These are phyloP conservation scores for Cryptococcus sp. DNA, from an alignment of 1,284 basidiomycete genomes.

Conservation along the genomic window DNA sequence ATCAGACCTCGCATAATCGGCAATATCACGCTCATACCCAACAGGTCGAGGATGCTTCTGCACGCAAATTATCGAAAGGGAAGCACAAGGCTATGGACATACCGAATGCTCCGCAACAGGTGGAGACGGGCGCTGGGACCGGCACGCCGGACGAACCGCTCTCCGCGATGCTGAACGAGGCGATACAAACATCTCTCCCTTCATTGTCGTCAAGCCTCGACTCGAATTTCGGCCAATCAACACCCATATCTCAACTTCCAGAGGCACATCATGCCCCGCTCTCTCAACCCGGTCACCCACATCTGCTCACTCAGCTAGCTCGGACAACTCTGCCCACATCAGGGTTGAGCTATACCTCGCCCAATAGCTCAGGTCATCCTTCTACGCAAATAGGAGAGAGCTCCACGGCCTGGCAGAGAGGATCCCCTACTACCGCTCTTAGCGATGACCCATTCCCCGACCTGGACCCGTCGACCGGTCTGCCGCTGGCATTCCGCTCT, in stretches of 20 bases:
- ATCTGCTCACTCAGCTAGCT: constrained; percentile 41
- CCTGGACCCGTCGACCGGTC: constrained; percentile 45
- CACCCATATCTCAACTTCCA: constrained; percentile 33
- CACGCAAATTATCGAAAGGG: constrained; percentile 15
- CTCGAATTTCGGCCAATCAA: constrained; percentile 11
- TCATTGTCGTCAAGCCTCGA: constrained; percentile 24
- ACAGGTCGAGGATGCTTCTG: constrained; percentile 10
- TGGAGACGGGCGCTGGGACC: neutral
- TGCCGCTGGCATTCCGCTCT: constrained; percentile 25
- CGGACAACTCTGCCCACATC: constrained; percentile 40
- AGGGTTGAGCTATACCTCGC: constrained; percentile 33
- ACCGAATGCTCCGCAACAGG: neutral
- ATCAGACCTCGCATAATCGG: neutral
- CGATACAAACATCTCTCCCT: constrained; percentile 34
- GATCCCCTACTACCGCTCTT: constrained; percentile 16
- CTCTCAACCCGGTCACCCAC: constrained; percentile 23
- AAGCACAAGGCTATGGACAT: constrained; percentile 24
- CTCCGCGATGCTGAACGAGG: constrained; percentile 33
- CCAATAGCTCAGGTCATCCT: constrained; percentile 1
- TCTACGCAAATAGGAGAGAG: constrained; percentile 15
- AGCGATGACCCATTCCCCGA: constrained; percentile 42
- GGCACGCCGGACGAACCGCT: constrained; percentile 15
- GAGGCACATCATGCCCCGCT: constrained; percentile 30
- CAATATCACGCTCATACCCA: constrained; percentile 5
- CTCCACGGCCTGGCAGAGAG: constrained; percentile 26